Base-by-base conservation (phyloP, 768 basidiomycete genomes). In the Crassisporium funariophilum region DNA sequence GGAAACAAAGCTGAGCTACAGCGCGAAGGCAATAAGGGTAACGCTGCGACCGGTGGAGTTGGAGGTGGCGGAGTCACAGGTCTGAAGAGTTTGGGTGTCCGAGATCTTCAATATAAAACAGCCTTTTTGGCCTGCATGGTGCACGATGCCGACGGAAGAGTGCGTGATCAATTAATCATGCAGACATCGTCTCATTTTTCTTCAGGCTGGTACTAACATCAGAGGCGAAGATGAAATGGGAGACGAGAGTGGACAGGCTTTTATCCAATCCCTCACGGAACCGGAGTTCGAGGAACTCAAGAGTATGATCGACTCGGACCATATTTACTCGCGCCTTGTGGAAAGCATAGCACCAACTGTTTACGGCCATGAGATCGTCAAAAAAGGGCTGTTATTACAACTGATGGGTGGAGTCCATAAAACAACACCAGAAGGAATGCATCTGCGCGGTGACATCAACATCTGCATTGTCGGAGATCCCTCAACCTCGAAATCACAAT, bases 351-450 rank as follows among this genome's bases (percentile, higher is more conserved):
- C 97, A 1, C 97, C 97, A 2, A 98, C 97, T 0, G 95, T 99
- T 1, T 98, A 98, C 59, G 97, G 97, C 1, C 97, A 98, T 62
- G 97, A 99, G 61, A 95, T 98, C 41, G 95, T 98, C 58, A 98
- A 99, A 75, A 99, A 99, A 64, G 97, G 97, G 10, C 76, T 99
- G 24, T 71, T 98, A 17, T 74, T 99, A 13, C 97, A 98, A 62
- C 79, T 99, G 19, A 95, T 99, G 93, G 95, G 97, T 17, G 97
- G 97, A 17, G 95, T 98, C 4, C 95, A 98, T 71, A 99, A 99
- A 65, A 83, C 93, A 63, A 98, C 95, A 1, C 73, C 78, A 0
- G 97, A 98, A 66, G 97, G 97, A 25, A 98, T 98, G 83, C 84
- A 98, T 65, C 78, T 98, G n/a, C 85, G 97, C 62, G 97, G 97